Percentiles rank a stretch among this genome's conserved stretches.
Conservation (phyloP, 2,329 filamentous ascomycete genomes). For the Rutstroemia sp. region DNA sequence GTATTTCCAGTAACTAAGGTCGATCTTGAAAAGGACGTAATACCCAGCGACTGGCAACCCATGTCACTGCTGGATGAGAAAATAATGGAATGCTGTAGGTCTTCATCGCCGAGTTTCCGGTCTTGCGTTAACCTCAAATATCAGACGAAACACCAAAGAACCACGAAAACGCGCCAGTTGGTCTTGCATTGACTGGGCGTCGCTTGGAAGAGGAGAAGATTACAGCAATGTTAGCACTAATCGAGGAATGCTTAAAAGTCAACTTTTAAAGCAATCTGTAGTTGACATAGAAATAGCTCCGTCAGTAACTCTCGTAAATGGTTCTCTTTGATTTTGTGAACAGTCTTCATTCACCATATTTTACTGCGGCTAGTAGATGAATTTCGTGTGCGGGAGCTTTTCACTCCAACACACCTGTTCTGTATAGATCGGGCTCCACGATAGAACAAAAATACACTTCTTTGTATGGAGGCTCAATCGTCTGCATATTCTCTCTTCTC, state of each 20-base stretch:
- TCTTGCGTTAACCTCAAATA: neutral
- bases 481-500: no score
- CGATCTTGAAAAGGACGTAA: conserved; percentile 19
- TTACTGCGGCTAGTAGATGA: no score
- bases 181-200: neutral
- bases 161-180: neutral
- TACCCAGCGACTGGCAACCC: conserved; percentile 18
- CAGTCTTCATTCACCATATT: no score
- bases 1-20: conserved; percentile 23
- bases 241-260: neutral
- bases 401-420: no score
- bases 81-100: neutral
- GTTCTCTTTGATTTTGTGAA: neutral
- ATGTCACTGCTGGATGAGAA: conserved; percentile 11
- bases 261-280: neutral
- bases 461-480: no score
- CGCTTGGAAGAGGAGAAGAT: neutral
- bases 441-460: no score
- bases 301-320: neutral
- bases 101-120: neutral
- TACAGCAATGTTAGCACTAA: neutral
- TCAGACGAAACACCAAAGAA: neutral
- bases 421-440: no score
- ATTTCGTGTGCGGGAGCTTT: no score
- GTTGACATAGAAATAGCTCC: neutral